These are phyloP conservation scores for Solanum microdontum DNA, from an alignment of 257 asterid species.

Conservation along the genomic window DNA sequence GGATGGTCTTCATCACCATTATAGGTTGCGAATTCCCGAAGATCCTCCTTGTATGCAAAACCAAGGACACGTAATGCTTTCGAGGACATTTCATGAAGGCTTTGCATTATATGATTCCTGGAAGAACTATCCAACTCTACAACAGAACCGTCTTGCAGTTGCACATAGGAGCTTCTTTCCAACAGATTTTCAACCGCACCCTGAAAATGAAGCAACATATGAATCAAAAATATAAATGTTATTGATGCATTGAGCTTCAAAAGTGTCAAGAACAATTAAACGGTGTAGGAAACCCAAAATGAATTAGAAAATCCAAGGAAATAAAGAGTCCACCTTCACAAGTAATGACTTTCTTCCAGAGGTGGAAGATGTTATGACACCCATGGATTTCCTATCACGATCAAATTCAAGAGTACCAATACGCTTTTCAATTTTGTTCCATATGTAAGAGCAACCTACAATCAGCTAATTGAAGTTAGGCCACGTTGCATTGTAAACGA, in stretches of 20 bases:
- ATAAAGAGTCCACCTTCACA: constrained; percentile 55
- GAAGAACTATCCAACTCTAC: constrained; percentile 42
- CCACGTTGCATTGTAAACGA: background rate
- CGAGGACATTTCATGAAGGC: constrained; percentile 75
- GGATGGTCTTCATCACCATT: constrained; percentile 96
- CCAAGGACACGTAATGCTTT: constrained; percentile 87
- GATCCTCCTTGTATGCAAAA: constrained; percentile 72
- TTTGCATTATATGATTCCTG: constrained; percentile 41
- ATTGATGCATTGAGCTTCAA: background rate
- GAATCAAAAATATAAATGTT: background rate
- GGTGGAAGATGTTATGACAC: constrained; percentile 66
- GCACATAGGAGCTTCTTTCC: constrained; percentile 88
- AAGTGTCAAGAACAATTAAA: background rate
- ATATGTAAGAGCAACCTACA: constrained; percentile 59
- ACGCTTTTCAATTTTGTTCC: constrained; percentile 68
- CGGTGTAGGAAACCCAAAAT: background rate
- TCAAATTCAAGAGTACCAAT: constrained; percentile 98
- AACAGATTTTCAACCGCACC: constrained; percentile 92
- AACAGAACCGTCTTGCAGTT: constrained; percentile 73
- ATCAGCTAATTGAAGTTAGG: constrained; percentile 16
- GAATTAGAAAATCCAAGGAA: background rate
- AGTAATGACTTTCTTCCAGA: constrained; percentile 55
- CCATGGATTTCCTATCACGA: constrained; percentile 98
- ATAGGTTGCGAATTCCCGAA: constrained; percentile 62
- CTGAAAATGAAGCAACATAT: constrained; percentile 24